Evolutionary conservation across 257 asterid genomes (phyloP).

Genomic region (Forsythia viridissima): DNA sequence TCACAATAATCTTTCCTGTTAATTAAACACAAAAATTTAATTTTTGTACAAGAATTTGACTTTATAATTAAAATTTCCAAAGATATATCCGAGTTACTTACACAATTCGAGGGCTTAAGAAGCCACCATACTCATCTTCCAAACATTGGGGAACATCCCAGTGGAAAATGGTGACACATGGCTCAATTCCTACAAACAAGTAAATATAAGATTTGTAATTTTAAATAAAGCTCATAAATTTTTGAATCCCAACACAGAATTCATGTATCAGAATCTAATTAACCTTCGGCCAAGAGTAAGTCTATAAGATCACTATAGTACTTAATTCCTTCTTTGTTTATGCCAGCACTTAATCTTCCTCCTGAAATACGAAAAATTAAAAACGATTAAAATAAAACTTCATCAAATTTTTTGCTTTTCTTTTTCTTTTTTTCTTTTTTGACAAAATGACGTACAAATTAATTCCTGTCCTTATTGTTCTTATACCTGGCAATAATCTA

Average conservation of each 20-base stretch:
- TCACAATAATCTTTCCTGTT: constrained; percentile 36
- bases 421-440: too few relatives aligned
- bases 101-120: constrained; percentile 27
- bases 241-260: too few relatives aligned
- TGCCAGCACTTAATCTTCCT: constrained; percentile 23
- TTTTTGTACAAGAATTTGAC: background rate
- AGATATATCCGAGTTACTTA: constrained; percentile 13
- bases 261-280: background rate
- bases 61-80: background rate
- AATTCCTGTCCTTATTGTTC: background rate
- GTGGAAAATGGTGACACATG: constrained; percentile 35
- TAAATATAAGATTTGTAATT: too few relatives aligned
- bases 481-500: constrained; percentile 27
- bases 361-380: background rate
- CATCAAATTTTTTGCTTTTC: too few relatives aligned
- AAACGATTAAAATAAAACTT: background rate
- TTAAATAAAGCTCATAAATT: background rate
- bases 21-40: background rate
- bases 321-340: constrained; percentile 21
- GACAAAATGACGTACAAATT: too few relatives aligned
- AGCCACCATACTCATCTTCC: constrained; percentile 41
- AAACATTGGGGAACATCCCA: constrained; percentile 43
- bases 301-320: constrained; percentile 32
- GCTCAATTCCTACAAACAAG: constrained; percentile 24
- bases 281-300: constrained; percentile 27